phyloP scores from a whole-genome alignment of 1,284 basidiomycete genomes.

The Tilletia horrida region DNA sequence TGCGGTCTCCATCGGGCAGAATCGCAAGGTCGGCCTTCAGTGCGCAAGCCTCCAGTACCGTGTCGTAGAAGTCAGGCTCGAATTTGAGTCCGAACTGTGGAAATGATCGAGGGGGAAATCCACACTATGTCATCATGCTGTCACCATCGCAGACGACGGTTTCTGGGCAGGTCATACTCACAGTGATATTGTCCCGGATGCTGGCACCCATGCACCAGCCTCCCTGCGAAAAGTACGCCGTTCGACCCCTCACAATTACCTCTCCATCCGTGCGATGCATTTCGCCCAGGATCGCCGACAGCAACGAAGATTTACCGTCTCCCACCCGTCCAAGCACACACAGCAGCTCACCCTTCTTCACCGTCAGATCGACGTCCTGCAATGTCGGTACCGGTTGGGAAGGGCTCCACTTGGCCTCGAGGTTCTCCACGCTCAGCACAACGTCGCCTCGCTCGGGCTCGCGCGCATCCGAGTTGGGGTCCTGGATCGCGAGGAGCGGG shows the following conservation, averaged over 20 bases:
- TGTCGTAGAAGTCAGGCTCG: conserved; percentile 63
- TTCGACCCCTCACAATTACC: conserved; percentile 66
- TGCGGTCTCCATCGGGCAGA: conserved; percentile 69
- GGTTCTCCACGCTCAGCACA: conserved; percentile 61
- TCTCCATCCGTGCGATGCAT: conserved; percentile 75
- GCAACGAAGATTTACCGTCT: conserved; percentile 69
- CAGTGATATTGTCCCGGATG: conserved; percentile 31
- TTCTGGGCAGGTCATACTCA: conserved; percentile 14
- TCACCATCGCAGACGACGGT: no score
- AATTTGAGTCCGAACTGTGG: conserved; percentile 74
- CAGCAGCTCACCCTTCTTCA: conserved; percentile 80
- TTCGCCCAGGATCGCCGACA: conserved; percentile 70
- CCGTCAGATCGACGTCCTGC: conserved; percentile 71
- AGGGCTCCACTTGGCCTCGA: conserved; percentile 65
- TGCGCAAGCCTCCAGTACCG: conserved; percentile 69
- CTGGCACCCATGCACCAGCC: conserved; percentile 70
- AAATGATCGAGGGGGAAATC: conserved; percentile 90
- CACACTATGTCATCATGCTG: no score
- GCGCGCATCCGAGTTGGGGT: conserved; percentile 40
- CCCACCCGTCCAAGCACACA: conserved; percentile 86
- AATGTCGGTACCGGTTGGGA: conserved; percentile 64
- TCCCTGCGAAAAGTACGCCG: conserved; percentile 86
- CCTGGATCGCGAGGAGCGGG: conserved; percentile 52
- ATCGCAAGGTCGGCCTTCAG: conserved; percentile 74
- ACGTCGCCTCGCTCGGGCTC: conserved; percentile 62